A percentile compares a stretch with the other conserved stretches of the same genome.
These are phyloP conservation scores for Zoysia matrella DNA, from an alignment of 202 grass and related monocot genomes.

Conservation along the genomic window DNA sequence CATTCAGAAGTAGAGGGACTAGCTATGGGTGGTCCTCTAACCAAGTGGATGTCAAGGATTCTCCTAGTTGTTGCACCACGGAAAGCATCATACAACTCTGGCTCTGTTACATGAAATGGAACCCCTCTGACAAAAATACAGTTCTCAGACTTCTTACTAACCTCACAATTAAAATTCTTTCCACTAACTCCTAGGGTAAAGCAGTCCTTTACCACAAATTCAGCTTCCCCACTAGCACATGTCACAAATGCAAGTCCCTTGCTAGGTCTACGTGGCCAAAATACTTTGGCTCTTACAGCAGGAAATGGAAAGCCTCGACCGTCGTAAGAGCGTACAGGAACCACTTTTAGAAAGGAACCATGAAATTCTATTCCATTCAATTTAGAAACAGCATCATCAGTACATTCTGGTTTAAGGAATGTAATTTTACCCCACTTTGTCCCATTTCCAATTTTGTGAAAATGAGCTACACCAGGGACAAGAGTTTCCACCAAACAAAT, in stretches of 20 bases:
- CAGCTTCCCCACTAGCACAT: slow-evolving; percentile 75
- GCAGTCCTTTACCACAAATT: slow-evolving; percentile 62
- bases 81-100: slow-evolving; percentile 77
- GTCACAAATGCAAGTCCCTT: slow-evolving; percentile 64
- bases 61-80: slow-evolving; percentile 49
- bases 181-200: slow-evolving; percentile 63
- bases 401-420: slow-evolving; percentile 75
- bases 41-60: slow-evolving; percentile 70
- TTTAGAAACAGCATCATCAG: slow-evolving; percentile 68
- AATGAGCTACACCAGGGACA: slow-evolving; percentile 59
- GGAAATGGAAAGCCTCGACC: slow-evolving; percentile 67
- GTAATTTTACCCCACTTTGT: slow-evolving; percentile 86
- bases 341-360: slow-evolving; percentile 69
- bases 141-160: slow-evolving; percentile 67
- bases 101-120: slow-evolving; percentile 64
- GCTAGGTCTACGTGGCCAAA: slow-evolving; percentile 73
- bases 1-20: slow-evolving; percentile 47
- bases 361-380: slow-evolving; percentile 75
- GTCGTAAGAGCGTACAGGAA: slow-evolving; percentile 50
- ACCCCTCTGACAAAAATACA: slow-evolving; percentile 74
- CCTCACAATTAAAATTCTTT: slow-evolving; percentile 66
- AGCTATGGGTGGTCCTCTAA: slow-evolving; percentile 45
- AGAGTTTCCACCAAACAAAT: slow-evolving; percentile 65
- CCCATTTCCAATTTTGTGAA: slow-evolving; percentile 57
- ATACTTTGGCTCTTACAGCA: slow-evolving; percentile 83